Conservation (phyloP, 345 rosid genomes). For the Lepidium africanum region DNA sequence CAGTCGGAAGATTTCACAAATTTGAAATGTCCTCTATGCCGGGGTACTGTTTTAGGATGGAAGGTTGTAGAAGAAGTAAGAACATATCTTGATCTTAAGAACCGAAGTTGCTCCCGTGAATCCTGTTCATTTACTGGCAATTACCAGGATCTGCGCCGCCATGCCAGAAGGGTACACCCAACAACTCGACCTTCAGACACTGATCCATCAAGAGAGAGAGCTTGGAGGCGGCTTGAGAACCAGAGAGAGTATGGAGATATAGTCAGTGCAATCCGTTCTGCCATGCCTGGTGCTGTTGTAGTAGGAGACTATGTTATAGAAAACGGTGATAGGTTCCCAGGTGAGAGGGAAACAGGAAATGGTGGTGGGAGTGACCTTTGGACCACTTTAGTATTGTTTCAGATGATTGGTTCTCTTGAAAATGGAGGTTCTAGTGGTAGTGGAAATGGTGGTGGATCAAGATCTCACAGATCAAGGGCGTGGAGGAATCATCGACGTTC, state of each 20-base stretch:
- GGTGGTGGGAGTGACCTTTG: slow-evolving; percentile 46
- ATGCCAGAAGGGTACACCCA: slow-evolving; percentile 83
- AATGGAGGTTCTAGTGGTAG: slow-evolving; percentile 33
- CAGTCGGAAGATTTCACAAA: slow-evolving; percentile 26
- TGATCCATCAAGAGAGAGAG: slow-evolving; percentile 80
- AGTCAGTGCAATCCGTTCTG: slow-evolving; percentile 76
- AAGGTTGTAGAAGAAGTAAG: slow-evolving; percentile 72
- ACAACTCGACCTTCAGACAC: slow-evolving; percentile 64
- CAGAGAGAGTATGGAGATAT: slow-evolving; percentile 78
- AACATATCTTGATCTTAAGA: slow-evolving; percentile 67
- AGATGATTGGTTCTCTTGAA: slow-evolving; percentile 73
- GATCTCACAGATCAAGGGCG: slow-evolving; percentile 56
- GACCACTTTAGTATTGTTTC: slow-evolving; percentile 71
- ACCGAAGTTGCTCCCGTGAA: slow-evolving; percentile 76
- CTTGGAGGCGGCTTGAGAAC: slow-evolving; percentile 80
- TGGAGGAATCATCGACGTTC: slow-evolving; percentile 72
- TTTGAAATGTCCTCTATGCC: slow-evolving; percentile 76
- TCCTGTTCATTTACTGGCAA: slow-evolving; percentile 63
- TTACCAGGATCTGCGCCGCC: slow-evolving; percentile 81
- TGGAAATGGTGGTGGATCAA: slow-evolving; percentile 41
- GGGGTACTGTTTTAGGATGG: slow-evolving; percentile 64
- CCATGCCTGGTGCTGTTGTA: slow-evolving; percentile 88
- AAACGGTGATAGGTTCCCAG: slow-evolving; percentile 62
- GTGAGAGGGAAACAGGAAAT: slow-evolving; percentile 44
- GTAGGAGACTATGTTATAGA: slow-evolving; percentile 94